These are phyloP conservation scores for Aegilops tauschii DNA, from an alignment of 176 grass and related monocot species.

Conservation along the genomic window DNA sequence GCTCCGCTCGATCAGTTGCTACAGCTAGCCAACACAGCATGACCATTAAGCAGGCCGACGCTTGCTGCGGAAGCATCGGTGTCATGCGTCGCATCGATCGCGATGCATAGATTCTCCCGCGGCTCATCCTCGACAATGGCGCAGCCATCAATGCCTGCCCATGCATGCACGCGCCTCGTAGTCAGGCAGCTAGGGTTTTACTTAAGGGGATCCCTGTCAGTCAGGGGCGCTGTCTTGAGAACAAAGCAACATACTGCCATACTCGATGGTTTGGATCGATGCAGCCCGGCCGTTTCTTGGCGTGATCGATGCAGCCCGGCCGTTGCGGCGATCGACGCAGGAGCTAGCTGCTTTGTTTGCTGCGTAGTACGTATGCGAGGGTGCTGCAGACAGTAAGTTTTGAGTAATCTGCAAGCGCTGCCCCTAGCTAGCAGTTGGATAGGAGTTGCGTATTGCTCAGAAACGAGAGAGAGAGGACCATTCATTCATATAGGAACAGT, in stretches of 20 bases:
- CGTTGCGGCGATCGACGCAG: neutral
- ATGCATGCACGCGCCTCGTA: conserved; percentile 30
- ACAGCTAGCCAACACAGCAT: conserved; percentile 17
- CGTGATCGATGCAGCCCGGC: conserved; percentile 3
- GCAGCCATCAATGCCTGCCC: conserved; percentile 35
- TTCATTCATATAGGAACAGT: neutral
- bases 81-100: conserved; percentile 23
- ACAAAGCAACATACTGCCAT: conserved; percentile 41
- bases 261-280: conserved; percentile 25
- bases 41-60: conserved; percentile 16
- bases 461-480: neutral
- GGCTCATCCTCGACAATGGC: conserved; percentile 20
- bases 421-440: neutral
- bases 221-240: conserved; percentile 42
- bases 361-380: conserved; percentile 15
- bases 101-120: neutral
- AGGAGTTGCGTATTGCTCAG: neutral
- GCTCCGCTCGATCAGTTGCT: neutral
- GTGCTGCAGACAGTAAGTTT: conserved; percentile 1
- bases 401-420: conserved; percentile 19
- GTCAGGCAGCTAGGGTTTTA: conserved; percentile 46
- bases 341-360: neutral
- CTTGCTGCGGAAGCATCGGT: conserved; percentile 40
- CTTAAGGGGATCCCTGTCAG: conserved; percentile 33
- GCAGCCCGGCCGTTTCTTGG: conserved; percentile 25